phyloP scores from a whole-genome alignment of 495 filamentous ascomycete species.

The Ascodesmis nigricans region DNA sequence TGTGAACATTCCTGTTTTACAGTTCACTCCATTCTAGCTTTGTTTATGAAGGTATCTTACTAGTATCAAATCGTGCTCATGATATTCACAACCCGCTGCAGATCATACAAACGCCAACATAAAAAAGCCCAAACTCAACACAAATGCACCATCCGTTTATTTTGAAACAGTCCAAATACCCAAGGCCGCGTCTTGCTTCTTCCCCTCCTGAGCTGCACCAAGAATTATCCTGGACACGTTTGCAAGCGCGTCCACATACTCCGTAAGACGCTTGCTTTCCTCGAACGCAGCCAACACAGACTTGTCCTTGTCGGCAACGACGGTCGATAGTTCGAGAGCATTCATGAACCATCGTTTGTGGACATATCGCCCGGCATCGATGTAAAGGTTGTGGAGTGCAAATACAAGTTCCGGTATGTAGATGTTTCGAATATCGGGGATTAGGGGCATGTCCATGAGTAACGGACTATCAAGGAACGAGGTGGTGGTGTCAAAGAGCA shows the following conservation, averaged over 20 bases:
- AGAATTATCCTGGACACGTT: conserved; percentile 14
- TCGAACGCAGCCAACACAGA: conserved; percentile 12
- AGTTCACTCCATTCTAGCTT: too few species aligned
- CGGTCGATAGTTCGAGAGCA: conserved; percentile 16
- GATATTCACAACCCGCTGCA: too few species aligned
- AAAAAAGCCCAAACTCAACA: too few species aligned
- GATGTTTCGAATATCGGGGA: conserved; percentile 12
- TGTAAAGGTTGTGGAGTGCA: conserved; percentile 17
- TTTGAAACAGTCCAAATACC: conserved; percentile 20
- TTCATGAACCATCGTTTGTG: conserved; percentile 11
- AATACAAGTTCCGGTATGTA: conserved; percentile 21
- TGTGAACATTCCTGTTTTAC: too few species aligned
- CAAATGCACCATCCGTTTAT: too few species aligned
- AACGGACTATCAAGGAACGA: conserved; percentile 13
- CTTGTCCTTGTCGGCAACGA: conserved; percentile 17
- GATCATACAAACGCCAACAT: too few species aligned
- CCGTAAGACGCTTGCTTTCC: conserved; percentile 14
- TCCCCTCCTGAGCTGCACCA: conserved; percentile 11
- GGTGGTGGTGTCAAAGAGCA: conserved; percentile 6
- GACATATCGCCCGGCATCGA: conserved; percentile 18
- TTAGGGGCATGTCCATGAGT: conserved; percentile 4
- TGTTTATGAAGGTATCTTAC: too few species aligned
- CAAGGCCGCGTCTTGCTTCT: conserved; percentile 2
- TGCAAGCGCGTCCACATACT: conserved; percentile 18
- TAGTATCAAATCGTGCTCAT: too few species aligned